Evolutionary conservation across 441 rosid species (phyloP).

Genomic region (Capsella rubella): DNA sequence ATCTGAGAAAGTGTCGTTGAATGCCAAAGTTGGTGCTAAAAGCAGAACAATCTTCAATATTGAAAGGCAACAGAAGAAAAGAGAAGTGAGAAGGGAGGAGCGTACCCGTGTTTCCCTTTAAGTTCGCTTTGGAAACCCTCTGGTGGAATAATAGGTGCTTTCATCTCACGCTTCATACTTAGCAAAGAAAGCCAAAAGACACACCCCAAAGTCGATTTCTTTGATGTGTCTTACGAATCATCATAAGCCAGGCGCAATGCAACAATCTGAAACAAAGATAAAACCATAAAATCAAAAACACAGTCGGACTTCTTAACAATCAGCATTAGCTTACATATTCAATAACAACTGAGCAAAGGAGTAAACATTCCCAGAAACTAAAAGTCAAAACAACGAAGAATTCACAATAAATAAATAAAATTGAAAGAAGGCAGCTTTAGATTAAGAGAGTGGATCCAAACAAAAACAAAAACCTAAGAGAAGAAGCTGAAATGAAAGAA

Average conservation of each 20-base stretch:
- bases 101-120: slow-evolving; percentile 45
- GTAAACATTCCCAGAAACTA: slow-evolving; percentile 5
- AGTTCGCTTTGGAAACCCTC: slow-evolving; percentile 28
- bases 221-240: slow-evolving; percentile 6
- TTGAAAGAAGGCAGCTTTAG: neutral
- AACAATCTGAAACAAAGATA: slow-evolving; percentile 30
- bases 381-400: slow-evolving; percentile 8
- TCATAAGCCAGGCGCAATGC: slow-evolving; percentile 20
- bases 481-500: slow-evolving; percentile 12
- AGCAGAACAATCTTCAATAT: slow-evolving; percentile 10
- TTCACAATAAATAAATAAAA: neutral
- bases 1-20: slow-evolving; percentile 26
- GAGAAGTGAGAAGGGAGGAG: slow-evolving; percentile 10
- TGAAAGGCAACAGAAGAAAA: slow-evolving; percentile 4
- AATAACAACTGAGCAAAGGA: slow-evolving; percentile 2
- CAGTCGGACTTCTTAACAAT: neutral
- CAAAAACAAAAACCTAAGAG: neutral
- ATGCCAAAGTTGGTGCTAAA: slow-evolving; percentile 32
- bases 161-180: slow-evolving; percentile 45
- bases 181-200: slow-evolving; percentile 16
- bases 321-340: neutral
- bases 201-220: slow-evolving; percentile 21
- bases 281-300: slow-evolving; percentile 27
- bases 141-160: slow-evolving; percentile 33
- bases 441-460: neutral